phyloP scores from a whole-genome alignment of 2,329 filamentous ascomycete species.

The Calycina herbarum region DNA sequence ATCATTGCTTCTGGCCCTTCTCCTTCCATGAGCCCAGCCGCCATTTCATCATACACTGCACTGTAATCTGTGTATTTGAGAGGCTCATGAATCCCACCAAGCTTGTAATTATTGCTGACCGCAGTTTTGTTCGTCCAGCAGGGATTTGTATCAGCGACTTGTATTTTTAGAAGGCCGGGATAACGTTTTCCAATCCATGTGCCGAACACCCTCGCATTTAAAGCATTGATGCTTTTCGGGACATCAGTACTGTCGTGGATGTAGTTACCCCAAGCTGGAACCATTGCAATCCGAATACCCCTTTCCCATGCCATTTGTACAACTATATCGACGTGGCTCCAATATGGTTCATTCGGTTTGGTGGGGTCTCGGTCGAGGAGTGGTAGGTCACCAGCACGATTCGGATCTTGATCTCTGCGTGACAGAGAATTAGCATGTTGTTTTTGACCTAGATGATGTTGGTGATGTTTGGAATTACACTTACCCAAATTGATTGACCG shows the following conservation, averaged over 20 bases:
- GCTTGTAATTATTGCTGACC: background rate
- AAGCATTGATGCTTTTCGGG: conserved; percentile 4
- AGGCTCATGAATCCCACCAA: background rate
- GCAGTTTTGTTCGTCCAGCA: conserved; percentile 11
- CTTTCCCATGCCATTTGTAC: conserved; percentile 3
- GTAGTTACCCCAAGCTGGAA: conserved; percentile 13
- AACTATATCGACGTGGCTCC: conserved; percentile 3
- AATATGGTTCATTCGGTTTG: conserved; percentile 13
- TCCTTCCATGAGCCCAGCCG: background rate
- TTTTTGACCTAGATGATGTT: background rate
- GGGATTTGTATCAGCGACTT: conserved; percentile 9
- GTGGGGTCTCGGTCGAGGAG: conserved; percentile 9
- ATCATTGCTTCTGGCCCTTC: background rate
- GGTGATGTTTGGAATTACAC: background rate
- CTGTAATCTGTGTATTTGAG: conserved; percentile 6
- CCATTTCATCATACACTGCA: background rate
- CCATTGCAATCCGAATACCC: conserved; percentile 9
- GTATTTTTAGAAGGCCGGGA: conserved; percentile 7
- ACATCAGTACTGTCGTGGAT: conserved; percentile 2
- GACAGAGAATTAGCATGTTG: background rate
- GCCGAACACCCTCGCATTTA: background rate
- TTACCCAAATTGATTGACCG: background rate
- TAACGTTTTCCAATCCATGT: background rate
- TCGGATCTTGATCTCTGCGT: conserved; percentile 4
- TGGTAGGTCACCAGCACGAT: conserved; percentile 12